Evolutionary conservation across 345 rosid genomes (phyloP).

Genomic region (Gynandropsis gynandra): DNA sequence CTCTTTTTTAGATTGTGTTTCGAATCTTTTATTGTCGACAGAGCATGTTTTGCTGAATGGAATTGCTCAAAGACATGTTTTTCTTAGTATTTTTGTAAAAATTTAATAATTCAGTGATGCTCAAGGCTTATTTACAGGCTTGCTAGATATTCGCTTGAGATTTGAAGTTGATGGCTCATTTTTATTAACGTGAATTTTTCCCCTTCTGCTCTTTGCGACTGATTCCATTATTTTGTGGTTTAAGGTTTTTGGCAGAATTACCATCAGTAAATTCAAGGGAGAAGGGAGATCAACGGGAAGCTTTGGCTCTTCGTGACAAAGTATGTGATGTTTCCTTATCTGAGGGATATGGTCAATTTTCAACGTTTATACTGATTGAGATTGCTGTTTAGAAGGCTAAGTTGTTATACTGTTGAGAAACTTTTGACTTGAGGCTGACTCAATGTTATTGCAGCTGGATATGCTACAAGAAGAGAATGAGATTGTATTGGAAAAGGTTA

Average conservation of each 20-base stretch:
- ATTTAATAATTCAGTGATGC: background rate
- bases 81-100: slow-evolving; percentile 1
- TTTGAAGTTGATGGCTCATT: slow-evolving; percentile 4
- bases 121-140: background rate
- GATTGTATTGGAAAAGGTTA: slow-evolving; percentile 55
- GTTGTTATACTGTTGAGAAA: slow-evolving; percentile 5
- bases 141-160: slow-evolving; percentile 13
- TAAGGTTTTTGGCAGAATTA: slow-evolving; percentile 62
- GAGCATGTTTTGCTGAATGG: slow-evolving; percentile 14
- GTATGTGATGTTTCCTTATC: slow-evolving; percentile 37
- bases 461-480: slow-evolving; percentile 96
- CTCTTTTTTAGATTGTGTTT: slow-evolving; percentile 4
- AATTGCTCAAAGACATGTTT: slow-evolving; percentile 9
- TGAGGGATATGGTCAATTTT: slow-evolving; percentile 8
- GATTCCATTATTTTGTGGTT: slow-evolving; percentile 17
- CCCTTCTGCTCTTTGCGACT: background rate
- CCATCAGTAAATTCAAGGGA: slow-evolving; percentile 50
- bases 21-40: slow-evolving; percentile 7
- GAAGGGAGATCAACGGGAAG: slow-evolving; percentile 71
- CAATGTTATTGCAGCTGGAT: slow-evolving; percentile 64
- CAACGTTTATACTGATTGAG: background rate
- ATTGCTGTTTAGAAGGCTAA: background rate
- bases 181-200: background rate
- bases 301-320: slow-evolving; percentile 97
- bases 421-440: slow-evolving; percentile 23